Base-by-base conservation (phyloP, 2,329 filamentous ascomycete genomes). In the Trichophyton equinum region DNA sequence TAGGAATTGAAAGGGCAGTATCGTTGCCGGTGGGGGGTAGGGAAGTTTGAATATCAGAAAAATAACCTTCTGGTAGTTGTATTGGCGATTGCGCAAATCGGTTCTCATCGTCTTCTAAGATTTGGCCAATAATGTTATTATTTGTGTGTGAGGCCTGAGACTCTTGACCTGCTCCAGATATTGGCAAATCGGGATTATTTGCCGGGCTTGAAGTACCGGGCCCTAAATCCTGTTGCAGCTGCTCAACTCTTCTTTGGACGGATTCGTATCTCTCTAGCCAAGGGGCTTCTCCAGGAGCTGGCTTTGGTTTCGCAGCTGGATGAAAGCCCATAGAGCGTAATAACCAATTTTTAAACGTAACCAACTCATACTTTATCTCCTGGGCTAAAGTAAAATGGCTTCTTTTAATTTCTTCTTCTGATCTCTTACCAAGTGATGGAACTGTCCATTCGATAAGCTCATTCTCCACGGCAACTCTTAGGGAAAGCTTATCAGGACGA, bases 371-470 rank as follows among this genome's bases (percentile, higher is more conserved):
- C 53, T 67, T 65, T 4, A 76, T 63, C 57, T 76, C 74, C 59
- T 76, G 67, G 6, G 68, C 47, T 1, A 76, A 62, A 5, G 72
- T 69, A 18, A 76, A 66, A 53, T 68, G 70, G 57, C 68, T 67
- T 42, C 74, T 73, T n/a, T 67, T 65, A 57, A 67, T 68, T 62
- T 76, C 74, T 62, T 76, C 74, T 55, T 73, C 70, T n/a, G 72
- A 68, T 58, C 72, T 70, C 47, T 73, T 72, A 2, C 74, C 74
- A 5, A 75, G 65, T 3, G 70, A 69, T 9, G 74, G 74, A 22
- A 74, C 70, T 46, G 75, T 74, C 74, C 74, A 76, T 59, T 76
- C 74, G 49, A 76, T 69, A 15, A 76, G 69, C 47, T 75, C 75
- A 63, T 75, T 74, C 47, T 76, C 74, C n/a, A 69, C 67, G 6